Evolutionary conservation across 306 rosid genomes (phyloP).

Genomic region (Arachis hypogaea): DNA sequence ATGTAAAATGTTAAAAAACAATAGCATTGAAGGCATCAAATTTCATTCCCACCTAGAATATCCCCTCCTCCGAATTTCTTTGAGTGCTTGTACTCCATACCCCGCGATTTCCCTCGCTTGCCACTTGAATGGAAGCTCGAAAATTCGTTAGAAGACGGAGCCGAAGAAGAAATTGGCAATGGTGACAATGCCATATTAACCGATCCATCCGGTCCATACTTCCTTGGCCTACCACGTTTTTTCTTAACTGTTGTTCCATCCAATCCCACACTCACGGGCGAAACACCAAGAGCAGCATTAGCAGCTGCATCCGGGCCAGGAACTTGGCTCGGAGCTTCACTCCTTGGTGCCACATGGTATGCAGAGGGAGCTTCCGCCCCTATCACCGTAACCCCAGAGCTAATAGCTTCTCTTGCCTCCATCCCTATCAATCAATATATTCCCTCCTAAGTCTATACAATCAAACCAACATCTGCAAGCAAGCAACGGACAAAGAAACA

Average conservation of each 20-base stretch:
- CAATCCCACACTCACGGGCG: constrained; percentile 56
- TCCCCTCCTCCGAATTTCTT: constrained; percentile 63
- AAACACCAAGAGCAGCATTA: constrained; percentile 24
- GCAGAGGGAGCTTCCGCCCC: constrained; percentile 88
- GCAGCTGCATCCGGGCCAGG: constrained; percentile 25
- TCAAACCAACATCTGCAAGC: constrained; percentile 54
- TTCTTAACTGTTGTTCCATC: constrained; percentile 57
- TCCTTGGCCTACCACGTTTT: constrained; percentile 90
- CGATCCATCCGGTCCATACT: constrained; percentile 74
- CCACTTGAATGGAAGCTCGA: constrained; percentile 26
- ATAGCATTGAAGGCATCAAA: constrained; percentile 11
- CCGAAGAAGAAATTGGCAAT: constrained; percentile 67
- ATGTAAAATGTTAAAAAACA: neutral
- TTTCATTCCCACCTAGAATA: constrained; percentile 48
- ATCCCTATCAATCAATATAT: constrained; percentile 44
- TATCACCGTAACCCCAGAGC: constrained; percentile 72
- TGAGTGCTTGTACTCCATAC: constrained; percentile 59
- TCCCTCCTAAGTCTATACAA: constrained; percentile 21
- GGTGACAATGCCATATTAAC: constrained; percentile 72
- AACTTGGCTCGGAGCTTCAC: constrained; percentile 54
- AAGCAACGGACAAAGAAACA: constrained; percentile 4
- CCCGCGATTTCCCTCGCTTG: constrained; percentile 60
- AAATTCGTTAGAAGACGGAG: constrained; percentile 54
- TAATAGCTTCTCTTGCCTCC: constrained; percentile 73
- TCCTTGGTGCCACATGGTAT: constrained; percentile 79